A percentile compares a stretch with the other conserved stretches of the same genome.
Conservation (phyloP, 495 filamentous ascomycete species). For the Xylaria scruposa region DNA sequence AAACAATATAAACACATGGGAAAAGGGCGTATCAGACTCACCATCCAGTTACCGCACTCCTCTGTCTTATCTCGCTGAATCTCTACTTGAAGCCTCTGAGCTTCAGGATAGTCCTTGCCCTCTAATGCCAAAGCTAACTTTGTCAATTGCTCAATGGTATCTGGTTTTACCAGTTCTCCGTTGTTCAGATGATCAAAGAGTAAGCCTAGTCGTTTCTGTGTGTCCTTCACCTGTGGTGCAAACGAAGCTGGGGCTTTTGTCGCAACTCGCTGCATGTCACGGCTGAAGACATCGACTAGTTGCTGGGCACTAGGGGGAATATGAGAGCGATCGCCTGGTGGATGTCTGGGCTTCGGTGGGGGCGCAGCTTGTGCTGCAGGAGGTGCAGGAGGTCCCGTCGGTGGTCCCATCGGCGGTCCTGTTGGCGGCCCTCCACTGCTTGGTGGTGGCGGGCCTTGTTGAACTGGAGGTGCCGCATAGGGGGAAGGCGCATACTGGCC, state of each 20-base stretch:
- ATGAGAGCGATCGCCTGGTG: constrained; percentile 87
- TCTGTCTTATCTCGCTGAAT: constrained; percentile 81
- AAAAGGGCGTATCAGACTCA: constrained; percentile 55
- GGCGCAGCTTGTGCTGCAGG: constrained; percentile 48
- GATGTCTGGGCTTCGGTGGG: constrained; percentile 66
- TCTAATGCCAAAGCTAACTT: constrained; percentile 73
- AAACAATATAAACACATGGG: constrained; percentile 23
- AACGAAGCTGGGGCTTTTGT: constrained; percentile 79
- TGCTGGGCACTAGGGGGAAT: constrained; percentile 78
- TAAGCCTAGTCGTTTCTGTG: constrained; percentile 86
- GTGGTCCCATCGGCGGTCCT: constrained; percentile 50
- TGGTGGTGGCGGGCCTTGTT: constrained; percentile 50
- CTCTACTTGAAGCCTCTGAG: constrained; percentile 76
- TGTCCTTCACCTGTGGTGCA: constrained; percentile 86
- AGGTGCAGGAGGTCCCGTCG: constrained; percentile 60
- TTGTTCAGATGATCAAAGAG: constrained; percentile 98
- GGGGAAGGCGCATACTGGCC: constrained; percentile 56
- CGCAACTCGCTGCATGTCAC: constrained; percentile 89
- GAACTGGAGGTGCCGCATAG: constrained; percentile 35
- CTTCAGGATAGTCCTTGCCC: constrained; percentile 75
- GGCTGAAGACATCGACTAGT: constrained; percentile 79
- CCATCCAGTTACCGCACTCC: constrained; percentile 96
- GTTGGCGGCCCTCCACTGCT: constrained; percentile 54
- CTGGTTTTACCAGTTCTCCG: constrained; percentile 81
- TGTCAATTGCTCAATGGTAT: constrained; percentile 71